Base-by-base conservation (phyloP, 257 asterid species). In the Sherardia arvensis region DNA sequence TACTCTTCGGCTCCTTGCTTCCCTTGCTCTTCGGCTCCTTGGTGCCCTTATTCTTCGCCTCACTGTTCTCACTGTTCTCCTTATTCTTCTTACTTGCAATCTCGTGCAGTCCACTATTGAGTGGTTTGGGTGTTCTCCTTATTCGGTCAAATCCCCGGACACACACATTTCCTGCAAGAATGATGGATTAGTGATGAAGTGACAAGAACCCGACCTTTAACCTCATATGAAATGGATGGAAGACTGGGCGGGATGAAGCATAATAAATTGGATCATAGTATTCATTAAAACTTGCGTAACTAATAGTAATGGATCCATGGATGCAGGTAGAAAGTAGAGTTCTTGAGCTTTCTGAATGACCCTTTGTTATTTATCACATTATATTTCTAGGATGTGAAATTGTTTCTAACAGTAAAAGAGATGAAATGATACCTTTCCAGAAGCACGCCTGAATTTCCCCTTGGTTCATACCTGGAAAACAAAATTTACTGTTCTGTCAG, bases 401-500 rank as follows among this genome's bases (percentile, higher is more conserved):
- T 4, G 27, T 28, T 22, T 28, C 23, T 64, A 61, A 62, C 30
- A 62, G 36, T 75, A 38, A 3, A 59, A 51, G 32, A 54, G 56
- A 57, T 59, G 40, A 64, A 70, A 66, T 56, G 45, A 45, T 85
- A 92, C 97, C 99, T 92, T 65, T 92, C 99, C 96, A 89, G 78
- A 92, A 92, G 91, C 95, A 83, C 76, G 69, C 69, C 36, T 84
- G 97, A 69, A 87, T 87, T 48, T 43, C 95, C 77, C 76, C 84
- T 9, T 85, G 83, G 61, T 96, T 61, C 84, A 92, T 73, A 61
- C 99, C 97, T 92, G 77, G 58, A 40, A 77, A 80, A 61, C 70
- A 78, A 32, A 66, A 66, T 5, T 29, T 34, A 65, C 32, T 57
- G 25, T 56, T 67, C 54, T 65, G 67, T 33, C 26, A 69, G 69